These are phyloP conservation scores for Emergomyces orientalis DNA, from an alignment of 2,329 filamentous ascomycete genomes.

Conservation along the genomic window DNA sequence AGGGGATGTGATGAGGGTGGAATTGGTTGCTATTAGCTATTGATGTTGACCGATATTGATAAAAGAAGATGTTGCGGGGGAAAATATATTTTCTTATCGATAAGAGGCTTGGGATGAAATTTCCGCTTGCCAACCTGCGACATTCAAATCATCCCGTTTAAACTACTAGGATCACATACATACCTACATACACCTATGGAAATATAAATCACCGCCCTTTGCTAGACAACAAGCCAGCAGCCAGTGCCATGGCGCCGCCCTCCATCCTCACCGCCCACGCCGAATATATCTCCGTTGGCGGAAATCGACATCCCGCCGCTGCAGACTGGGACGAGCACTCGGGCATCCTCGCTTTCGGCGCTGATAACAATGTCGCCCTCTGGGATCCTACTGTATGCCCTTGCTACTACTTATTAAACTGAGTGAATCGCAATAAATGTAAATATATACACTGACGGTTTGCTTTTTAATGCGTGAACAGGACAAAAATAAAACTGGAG, in stretches of 20 bases:
- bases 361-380: constrained; percentile 77
- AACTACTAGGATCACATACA: no score
- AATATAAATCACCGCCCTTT: background rate
- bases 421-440: constrained; percentile 2
- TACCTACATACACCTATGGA: background rate
- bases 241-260: background rate
- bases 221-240: background rate
- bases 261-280: constrained; percentile 12
- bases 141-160: background rate
- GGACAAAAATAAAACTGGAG: constrained; percentile 45
- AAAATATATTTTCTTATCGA: constrained; percentile 28
- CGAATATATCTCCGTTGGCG: constrained; percentile 64
- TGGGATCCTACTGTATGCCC: constrained; percentile 68
- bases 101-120: constrained; percentile 26
- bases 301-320: constrained; percentile 79
- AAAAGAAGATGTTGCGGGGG: background rate
- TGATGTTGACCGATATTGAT: background rate
- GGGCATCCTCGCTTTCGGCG: constrained; percentile 75
- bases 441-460: background rate
- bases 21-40: background rate
- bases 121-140: background rate
- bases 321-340: constrained; percentile 72
- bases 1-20: background rate
- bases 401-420: background rate
- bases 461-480: constrained; percentile 18